phyloP scores from a whole-genome alignment of 148 eudicot genomes.

The Suaeda aralocaspica region DNA sequence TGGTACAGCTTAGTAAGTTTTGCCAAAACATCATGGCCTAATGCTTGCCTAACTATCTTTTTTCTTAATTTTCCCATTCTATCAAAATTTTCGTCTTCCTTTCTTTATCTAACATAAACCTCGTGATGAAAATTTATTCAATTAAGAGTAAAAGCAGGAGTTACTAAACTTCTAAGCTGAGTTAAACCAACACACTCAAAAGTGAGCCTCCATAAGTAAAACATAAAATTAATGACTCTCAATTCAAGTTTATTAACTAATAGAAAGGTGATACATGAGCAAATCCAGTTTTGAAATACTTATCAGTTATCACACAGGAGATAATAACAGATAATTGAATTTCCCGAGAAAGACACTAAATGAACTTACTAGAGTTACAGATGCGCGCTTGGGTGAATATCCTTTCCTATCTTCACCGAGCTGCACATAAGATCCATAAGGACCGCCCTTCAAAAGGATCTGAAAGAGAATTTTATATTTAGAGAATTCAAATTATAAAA shows the following conservation, averaged over 20 bases:
- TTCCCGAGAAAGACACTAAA: background rate
- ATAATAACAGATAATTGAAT: background rate
- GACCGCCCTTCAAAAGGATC: conserved; percentile 82
- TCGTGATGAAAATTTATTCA: too few relatives aligned
- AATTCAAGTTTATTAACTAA: background rate
- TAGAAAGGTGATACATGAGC: background rate
- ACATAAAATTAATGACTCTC: background rate
- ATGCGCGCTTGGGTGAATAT: conserved; percentile 67
- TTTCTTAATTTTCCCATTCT: background rate
- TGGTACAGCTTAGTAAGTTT: background rate
- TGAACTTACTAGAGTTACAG: conserved; percentile 51
- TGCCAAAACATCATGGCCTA: background rate
- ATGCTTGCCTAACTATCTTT: background rate
- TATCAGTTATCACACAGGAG: background rate
- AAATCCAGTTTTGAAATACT: background rate
- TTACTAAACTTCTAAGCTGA: background rate
- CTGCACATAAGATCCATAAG: conserved; percentile 86
- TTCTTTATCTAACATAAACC: background rate
- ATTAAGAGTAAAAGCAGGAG: too few relatives aligned
- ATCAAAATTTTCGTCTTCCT: too few relatives aligned
- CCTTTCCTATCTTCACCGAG: conserved; percentile 97
- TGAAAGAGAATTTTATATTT: conserved; percentile 23
- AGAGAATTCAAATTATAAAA: background rate
- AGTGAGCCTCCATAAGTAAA: background rate
- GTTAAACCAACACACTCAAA: background rate